A percentile compares a stretch with the other conserved stretches of the same genome.
Conservation (phyloP, 139 green algal species). For the Coelastrella sp. region DNA sequence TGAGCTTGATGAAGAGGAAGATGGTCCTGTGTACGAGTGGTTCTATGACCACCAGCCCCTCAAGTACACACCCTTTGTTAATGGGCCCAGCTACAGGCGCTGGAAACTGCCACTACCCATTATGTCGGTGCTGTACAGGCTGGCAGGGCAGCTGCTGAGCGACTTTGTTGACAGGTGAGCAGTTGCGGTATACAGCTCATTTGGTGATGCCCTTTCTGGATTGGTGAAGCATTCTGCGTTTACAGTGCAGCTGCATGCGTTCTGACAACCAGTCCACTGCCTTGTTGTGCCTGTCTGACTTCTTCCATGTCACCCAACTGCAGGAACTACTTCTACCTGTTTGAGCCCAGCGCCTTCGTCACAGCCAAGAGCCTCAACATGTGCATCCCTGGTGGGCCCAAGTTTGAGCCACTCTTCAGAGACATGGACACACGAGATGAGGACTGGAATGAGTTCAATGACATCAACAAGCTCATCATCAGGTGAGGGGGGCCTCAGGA, state of each 20-base stretch:
- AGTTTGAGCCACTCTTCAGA: conserved; percentile 98
- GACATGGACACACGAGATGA: conserved; percentile 95
- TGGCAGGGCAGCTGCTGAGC: conserved; percentile 94
- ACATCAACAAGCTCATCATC: conserved; percentile 99
- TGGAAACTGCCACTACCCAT: conserved; percentile 97
- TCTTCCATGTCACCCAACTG: neutral
- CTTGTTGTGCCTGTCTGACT: too few relatives aligned
- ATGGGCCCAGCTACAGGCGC: conserved; percentile 92
- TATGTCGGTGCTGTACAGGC: conserved; percentile 95
- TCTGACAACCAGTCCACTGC: too few relatives aligned
- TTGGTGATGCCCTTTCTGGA: too few relatives aligned
- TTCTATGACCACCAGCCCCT: conserved; percentile 98
- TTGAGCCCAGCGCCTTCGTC: conserved; percentile 81
- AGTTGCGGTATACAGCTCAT: too few relatives aligned
- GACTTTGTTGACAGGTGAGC: conserved; percentile 92
- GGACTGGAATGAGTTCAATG: conserved; percentile 99
- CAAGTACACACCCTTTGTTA: conserved; percentile 87
- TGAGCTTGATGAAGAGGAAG: conserved; percentile 97
- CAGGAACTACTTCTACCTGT: conserved; percentile 99
- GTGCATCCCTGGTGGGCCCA: conserved; percentile 98
- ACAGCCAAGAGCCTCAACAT: conserved; percentile 91
- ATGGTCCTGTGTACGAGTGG: conserved; percentile 76
- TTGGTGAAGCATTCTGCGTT: too few relatives aligned
- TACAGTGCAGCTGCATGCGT: neutral
- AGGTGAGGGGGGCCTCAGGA: too few relatives aligned